Base-by-base conservation (phyloP, 768 basidiomycete genomes). In the Collybia sp. region DNA sequence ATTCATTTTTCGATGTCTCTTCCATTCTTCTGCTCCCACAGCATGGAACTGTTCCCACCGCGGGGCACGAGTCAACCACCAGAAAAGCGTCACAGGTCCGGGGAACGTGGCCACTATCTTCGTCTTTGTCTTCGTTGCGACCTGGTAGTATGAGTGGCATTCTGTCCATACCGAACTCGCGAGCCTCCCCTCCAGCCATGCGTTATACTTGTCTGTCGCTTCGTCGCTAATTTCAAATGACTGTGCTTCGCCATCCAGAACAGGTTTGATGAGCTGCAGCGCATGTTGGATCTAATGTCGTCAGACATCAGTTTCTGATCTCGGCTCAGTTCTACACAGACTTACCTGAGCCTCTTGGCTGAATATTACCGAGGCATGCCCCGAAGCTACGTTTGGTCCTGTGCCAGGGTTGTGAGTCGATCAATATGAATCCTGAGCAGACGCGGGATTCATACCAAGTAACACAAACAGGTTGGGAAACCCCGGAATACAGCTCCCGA, bases 371-470 rank as follows among this genome's bases (percentile, higher is more conserved):
- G 81, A 82, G 8, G 74, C 75, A 52, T 82, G 81, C 12, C 80
- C 81, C 6, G 76, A 68, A 20, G 72, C 73, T 30, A 72, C 71
- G 55, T 84, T 84, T 2, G 82, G 80, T 0, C 77, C 76, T 78
- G 30, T 43, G 5, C 10, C 17, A 37, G 19, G 3, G 11, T 30
- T 15, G 41, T 48, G 37, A 49, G 30, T 8, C 30, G 39, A 30
- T 30, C 25, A 36, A 11, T 6, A 30, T 17, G 15, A 38, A 38
- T n/a, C 8, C 15, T 19, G 48, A 40, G 43, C 38, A 30, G 34
- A 30, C 8, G 18, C 6, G 18, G 20, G n/a, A 30, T 12, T 12
- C 37, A 43, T 47, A 78, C 78, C 79, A 13, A 76, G 60, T 34
- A 80, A 53, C 15, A 61, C 65, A 56, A 75, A 79, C 20, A 70